A percentile compares a stretch with the other conserved stretches of the same genome.
Evolutionary conservation across 2,329 filamentous ascomycete genomes (phyloP).

Genomic region (Verticillium alfalfae): DNA sequence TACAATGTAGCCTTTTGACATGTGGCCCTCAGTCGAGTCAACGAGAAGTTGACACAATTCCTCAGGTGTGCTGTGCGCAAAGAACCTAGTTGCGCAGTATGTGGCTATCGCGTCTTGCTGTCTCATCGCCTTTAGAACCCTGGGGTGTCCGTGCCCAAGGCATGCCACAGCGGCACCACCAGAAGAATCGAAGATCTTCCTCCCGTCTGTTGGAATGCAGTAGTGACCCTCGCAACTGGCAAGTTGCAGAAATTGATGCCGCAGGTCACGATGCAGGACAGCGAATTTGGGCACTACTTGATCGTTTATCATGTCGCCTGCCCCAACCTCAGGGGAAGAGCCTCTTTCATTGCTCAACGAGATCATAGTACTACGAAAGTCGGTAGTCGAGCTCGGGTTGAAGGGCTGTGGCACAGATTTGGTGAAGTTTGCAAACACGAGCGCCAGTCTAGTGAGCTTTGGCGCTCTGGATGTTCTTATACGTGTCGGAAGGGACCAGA

Average conservation of each 20-base stretch:
- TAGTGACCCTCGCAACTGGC: neutral
- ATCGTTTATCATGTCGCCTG: neutral
- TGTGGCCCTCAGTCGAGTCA: slow-evolving; percentile 25
- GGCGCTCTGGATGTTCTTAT: too few relatives aligned
- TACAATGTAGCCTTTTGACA: slow-evolving; percentile 31
- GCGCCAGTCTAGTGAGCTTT: too few relatives aligned
- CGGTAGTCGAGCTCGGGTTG: neutral
- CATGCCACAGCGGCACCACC: slow-evolving; percentile 69
- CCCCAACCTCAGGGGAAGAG: neutral
- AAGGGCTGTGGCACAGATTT: neutral
- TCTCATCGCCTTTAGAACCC: slow-evolving; percentile 54
- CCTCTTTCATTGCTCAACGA: neutral
- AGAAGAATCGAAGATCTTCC: slow-evolving; percentile 61
- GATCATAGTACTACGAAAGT: neutral
- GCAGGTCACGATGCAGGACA: neutral
- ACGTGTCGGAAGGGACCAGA: too few relatives aligned
- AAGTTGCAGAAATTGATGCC: neutral
- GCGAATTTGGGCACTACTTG: neutral
- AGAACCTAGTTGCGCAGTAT: slow-evolving; percentile 29
- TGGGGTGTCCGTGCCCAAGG: slow-evolving; percentile 60
- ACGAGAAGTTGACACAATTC: slow-evolving; percentile 27
- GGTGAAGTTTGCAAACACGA: neutral
- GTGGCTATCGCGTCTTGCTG: slow-evolving; percentile 52
- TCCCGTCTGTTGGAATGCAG: neutral
- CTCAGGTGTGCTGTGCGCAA: slow-evolving; percentile 46